Percentiles rank a stretch among this genome's conserved stretches.
Conservation (phyloP, 441 rosid species). For the Populus hybrid region DNA sequence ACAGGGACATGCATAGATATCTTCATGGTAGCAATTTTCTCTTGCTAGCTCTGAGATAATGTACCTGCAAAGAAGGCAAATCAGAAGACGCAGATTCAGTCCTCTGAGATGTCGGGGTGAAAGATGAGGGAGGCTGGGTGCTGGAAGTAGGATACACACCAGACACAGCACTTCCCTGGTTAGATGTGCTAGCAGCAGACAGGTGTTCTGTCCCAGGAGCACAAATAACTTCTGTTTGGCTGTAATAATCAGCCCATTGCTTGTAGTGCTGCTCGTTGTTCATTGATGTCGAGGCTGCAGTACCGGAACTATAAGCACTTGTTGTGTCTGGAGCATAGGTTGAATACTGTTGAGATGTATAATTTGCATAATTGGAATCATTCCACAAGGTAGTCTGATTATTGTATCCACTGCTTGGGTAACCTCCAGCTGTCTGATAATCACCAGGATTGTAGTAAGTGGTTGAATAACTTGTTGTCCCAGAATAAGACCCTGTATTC, state of each 20-base stretch:
- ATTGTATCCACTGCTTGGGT: slow-evolving; percentile 69
- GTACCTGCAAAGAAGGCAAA: slow-evolving; percentile 75
- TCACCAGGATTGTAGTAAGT: slow-evolving; percentile 98
- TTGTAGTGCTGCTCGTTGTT: slow-evolving; percentile 75
- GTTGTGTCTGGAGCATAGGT: slow-evolving; percentile 52
- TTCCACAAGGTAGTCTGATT: slow-evolving; percentile 61
- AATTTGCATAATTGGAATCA: slow-evolving; percentile 65
- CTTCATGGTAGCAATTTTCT: slow-evolving; percentile 9
- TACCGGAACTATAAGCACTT: slow-evolving; percentile 50
- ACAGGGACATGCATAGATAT: neutral
- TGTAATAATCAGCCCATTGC: slow-evolving; percentile 88
- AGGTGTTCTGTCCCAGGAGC: slow-evolving; percentile 96
- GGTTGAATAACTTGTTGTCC: slow-evolving; percentile 93
- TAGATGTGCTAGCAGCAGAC: slow-evolving; percentile 50
- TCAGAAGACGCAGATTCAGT: slow-evolving; percentile 57
- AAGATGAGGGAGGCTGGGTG: slow-evolving; percentile 53
- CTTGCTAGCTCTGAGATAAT: slow-evolving; percentile 10
- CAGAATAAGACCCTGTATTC: slow-evolving; percentile 99
- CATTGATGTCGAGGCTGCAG: slow-evolving; percentile 50
- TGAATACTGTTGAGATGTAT: slow-evolving; percentile 65
- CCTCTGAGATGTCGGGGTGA: slow-evolving; percentile 54
- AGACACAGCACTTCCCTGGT: slow-evolving; percentile 53
- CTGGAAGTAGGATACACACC: slow-evolving; percentile 54
- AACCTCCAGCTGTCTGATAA: slow-evolving; percentile 99
- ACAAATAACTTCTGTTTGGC: slow-evolving; percentile 91